phyloP scores from a whole-genome alignment of 2,329 filamentous ascomycete species.

The Calonectria pseudoturangicola region DNA sequence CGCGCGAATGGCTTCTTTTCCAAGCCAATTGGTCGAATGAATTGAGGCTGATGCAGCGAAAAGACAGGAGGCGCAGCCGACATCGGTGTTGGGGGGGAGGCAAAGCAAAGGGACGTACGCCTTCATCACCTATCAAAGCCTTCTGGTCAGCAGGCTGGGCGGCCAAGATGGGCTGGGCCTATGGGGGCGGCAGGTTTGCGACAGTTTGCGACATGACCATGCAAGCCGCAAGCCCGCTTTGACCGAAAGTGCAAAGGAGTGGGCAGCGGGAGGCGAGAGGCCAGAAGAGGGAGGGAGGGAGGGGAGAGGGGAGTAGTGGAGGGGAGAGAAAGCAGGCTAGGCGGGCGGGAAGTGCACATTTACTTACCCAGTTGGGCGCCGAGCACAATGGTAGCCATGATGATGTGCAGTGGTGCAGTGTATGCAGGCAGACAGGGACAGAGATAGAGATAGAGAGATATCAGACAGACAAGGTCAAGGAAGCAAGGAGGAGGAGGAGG shows the following conservation, averaged over 20 bases:
- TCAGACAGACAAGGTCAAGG: neutral
- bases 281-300: neutral
- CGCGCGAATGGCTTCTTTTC: conserved; percentile 6
- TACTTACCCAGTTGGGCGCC: conserved; percentile 19
- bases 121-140: conserved; percentile 25
- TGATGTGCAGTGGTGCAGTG: too few species aligned
- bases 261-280: neutral
- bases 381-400: conserved; percentile 22
- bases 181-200: neutral
- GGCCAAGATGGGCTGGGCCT: neutral
- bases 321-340: too few species aligned
- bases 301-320: neutral
- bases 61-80: neutral
- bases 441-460: neutral
- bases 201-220: conserved; percentile 26
- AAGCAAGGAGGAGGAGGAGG: neutral
- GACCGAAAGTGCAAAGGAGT: conserved; percentile 16
- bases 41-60: neutral
- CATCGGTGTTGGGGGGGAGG: conserved; percentile 3
- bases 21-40: neutral
- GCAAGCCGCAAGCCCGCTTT: conserved; percentile 27
- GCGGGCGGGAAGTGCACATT: too few species aligned
- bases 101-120: conserved; percentile 7
- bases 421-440: neutral
- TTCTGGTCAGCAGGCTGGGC: conserved; percentile 19